Evolutionary conservation across 257 asterid species (phyloP).

Genomic region (Avicennia marina): DNA sequence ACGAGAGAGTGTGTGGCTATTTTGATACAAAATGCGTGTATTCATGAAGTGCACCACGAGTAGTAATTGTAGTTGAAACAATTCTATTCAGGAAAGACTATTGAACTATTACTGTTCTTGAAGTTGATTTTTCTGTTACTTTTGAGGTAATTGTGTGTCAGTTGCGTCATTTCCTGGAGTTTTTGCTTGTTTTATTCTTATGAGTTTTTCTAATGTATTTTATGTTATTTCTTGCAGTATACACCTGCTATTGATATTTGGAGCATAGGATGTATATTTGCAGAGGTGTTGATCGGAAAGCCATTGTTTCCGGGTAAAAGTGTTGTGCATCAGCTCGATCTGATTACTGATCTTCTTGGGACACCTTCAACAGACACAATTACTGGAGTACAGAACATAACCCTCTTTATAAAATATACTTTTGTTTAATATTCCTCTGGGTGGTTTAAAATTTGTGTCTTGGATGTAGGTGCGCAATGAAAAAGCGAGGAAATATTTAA

Average conservation of each 20-base stretch:
- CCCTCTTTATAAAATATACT: neutral
- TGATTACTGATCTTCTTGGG: conserved; percentile 91
- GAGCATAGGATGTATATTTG: conserved; percentile 92
- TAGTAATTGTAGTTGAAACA: conserved; percentile 67
- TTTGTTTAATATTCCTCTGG: conserved; percentile 11
- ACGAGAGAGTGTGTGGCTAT: conserved; percentile 13
- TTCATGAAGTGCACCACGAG: conserved; percentile 25
- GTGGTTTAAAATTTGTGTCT: conserved; percentile 11
- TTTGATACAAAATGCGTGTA: conserved; percentile 19
- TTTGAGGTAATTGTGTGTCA: conserved; percentile 64
- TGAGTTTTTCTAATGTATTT: conserved; percentile 22
- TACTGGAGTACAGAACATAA: conserved; percentile 47
- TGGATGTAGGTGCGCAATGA: conserved; percentile 82
- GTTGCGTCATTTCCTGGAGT: conserved; percentile 35
- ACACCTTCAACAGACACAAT: conserved; percentile 74
- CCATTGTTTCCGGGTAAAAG: conserved; percentile 95
- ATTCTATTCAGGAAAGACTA: conserved; percentile 83
- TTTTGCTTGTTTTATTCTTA: conserved; percentile 14
- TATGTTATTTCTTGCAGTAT: conserved; percentile 52
- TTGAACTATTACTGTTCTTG: conserved; percentile 91
- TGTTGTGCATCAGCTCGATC: conserved; percentile 83
- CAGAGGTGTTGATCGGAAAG: conserved; percentile 72
- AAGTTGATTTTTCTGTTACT: conserved; percentile 79
- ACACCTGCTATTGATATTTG: conserved; percentile 91
- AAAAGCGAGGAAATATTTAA: conserved; percentile 84